phyloP scores from a whole-genome alignment of 2,329 filamentous ascomycete genomes.

The Xylariaceae sp. region DNA sequence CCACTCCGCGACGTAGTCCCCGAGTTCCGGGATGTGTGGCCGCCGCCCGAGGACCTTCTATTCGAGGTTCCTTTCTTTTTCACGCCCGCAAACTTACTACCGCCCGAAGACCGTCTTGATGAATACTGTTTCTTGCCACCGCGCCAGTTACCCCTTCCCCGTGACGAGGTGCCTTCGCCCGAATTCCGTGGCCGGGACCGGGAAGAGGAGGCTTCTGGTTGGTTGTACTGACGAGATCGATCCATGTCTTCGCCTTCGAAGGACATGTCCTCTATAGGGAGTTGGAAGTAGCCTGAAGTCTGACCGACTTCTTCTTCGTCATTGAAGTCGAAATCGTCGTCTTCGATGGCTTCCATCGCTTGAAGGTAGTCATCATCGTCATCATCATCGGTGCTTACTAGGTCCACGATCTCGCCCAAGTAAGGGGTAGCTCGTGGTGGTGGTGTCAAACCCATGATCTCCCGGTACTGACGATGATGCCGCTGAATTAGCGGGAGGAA shows the following conservation, averaged over 20 bases:
- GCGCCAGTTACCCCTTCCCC: slow-evolving; percentile 20
- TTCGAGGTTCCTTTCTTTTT: slow-evolving; percentile 21
- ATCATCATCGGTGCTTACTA: slow-evolving; percentile 40
- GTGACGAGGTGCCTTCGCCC: slow-evolving; percentile 22
- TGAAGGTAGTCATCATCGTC: slow-evolving; percentile 21
- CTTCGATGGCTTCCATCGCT: slow-evolving; percentile 22
- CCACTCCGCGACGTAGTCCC: slow-evolving; percentile 1
- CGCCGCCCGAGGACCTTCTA: slow-evolving; percentile 12
- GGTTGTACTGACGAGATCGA: slow-evolving; percentile 8
- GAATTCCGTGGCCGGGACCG: slow-evolving; percentile 18
- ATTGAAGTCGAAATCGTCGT: slow-evolving; percentile 21
- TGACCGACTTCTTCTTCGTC: slow-evolving; percentile 31
- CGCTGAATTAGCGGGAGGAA: slow-evolving; percentile 56
- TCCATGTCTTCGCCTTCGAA: slow-evolving; percentile 30
- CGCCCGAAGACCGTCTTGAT: slow-evolving; percentile 15
- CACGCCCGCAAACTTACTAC: slow-evolving; percentile 14
- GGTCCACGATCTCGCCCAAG: slow-evolving; percentile 40
- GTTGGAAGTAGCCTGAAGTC: slow-evolving; percentile 45
- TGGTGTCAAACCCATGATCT: slow-evolving; percentile 41
- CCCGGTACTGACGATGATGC: slow-evolving; percentile 43
- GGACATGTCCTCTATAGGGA: slow-evolving; percentile 21
- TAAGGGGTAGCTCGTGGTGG: slow-evolving; percentile 11
- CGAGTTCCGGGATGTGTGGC: slow-evolving; percentile 14
- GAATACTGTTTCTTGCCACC: slow-evolving; percentile 23
- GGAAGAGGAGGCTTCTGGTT: slow-evolving; percentile 14